Conservation (phyloP, 139 green algal species). For the Ostreobium quekettii region DNA sequence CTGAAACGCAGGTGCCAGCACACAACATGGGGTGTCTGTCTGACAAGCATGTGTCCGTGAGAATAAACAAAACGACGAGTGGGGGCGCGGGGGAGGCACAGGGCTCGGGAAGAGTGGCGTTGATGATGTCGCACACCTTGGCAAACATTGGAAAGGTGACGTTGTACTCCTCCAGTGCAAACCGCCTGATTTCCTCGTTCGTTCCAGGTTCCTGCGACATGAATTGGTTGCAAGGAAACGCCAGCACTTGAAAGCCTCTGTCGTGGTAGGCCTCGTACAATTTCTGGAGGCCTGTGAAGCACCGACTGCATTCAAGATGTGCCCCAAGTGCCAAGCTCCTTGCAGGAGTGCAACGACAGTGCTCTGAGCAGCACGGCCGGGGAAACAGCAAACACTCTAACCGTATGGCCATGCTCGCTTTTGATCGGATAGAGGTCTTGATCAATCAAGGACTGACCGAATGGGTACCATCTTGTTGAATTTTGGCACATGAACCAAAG, state of each 20-base stretch:
- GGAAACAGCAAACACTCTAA: background rate
- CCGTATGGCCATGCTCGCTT: background rate
- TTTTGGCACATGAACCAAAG: too few relatives aligned
- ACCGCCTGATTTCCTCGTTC: slow-evolving; percentile 46
- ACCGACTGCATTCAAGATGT: too few relatives aligned
- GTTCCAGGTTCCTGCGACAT: slow-evolving; percentile 53
- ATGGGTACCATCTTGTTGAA: too few relatives aligned
- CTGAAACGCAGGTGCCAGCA: too few relatives aligned
- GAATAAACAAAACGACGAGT: background rate
- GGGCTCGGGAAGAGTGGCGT: background rate
- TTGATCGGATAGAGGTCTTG: too few relatives aligned
- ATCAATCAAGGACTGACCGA: too few relatives aligned
- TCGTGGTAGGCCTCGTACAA: slow-evolving; percentile 47
- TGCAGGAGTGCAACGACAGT: background rate
- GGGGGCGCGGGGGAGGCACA: background rate
- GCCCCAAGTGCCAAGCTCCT: too few relatives aligned
- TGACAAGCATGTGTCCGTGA: too few relatives aligned
- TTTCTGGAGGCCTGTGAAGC: slow-evolving; percentile 36
- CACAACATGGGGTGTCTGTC: too few relatives aligned
- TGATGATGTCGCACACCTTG: slow-evolving; percentile 32
- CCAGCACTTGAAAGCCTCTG: slow-evolving; percentile 49
- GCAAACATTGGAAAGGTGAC: slow-evolving; percentile 48
- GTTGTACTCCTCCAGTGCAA: slow-evolving; percentile 37
- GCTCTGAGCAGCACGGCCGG: background rate
- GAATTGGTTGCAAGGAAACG: slow-evolving; percentile 70